Evolutionary conservation across 2,329 filamentous ascomycete genomes (phyloP).

Genomic region (Ceratocystis diversiconidia): DNA sequence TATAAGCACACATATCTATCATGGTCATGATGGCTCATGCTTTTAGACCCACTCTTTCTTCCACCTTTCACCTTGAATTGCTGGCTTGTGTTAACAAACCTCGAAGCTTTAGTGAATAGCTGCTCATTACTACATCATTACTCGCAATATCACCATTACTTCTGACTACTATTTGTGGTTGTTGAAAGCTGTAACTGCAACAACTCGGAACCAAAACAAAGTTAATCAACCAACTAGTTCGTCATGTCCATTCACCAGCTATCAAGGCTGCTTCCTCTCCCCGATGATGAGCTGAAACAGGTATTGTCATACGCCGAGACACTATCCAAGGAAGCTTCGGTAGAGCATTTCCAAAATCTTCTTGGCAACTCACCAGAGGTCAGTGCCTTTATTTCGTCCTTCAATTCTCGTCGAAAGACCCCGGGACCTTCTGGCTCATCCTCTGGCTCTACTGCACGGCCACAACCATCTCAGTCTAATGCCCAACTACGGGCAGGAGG

Average conservation of each 20-base stretch:
- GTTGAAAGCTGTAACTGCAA: background rate
- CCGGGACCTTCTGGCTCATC: constrained; percentile 24
- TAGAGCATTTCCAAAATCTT: constrained; percentile 73
- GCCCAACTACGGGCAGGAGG: background rate
- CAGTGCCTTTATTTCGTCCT: constrained; percentile 64
- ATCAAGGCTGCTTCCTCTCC: constrained; percentile 65
- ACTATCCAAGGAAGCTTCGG: constrained; percentile 62
- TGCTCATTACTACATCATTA: background rate
- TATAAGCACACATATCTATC: background rate
- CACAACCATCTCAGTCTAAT: constrained; percentile 1
- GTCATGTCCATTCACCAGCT: constrained; percentile 52
- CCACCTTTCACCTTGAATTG: background rate
- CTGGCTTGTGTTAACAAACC: background rate
- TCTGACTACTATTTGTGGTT: background rate
- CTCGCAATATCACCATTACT: background rate
- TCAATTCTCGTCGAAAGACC: constrained; percentile 52
- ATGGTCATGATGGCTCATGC: constrained; percentile 14
- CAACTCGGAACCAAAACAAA: background rate
- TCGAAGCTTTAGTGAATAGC: background rate
- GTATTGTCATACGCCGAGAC: constrained; percentile 68
- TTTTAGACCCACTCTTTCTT: background rate
- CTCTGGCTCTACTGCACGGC: constrained; percentile 11
- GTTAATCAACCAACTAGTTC: background rate
- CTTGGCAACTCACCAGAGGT: constrained; percentile 70
- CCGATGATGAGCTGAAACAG: constrained; percentile 71